Evolutionary conservation across 2,329 filamentous ascomycete genomes (phyloP).

Genomic region (Aphanoascus verrucosus): DNA sequence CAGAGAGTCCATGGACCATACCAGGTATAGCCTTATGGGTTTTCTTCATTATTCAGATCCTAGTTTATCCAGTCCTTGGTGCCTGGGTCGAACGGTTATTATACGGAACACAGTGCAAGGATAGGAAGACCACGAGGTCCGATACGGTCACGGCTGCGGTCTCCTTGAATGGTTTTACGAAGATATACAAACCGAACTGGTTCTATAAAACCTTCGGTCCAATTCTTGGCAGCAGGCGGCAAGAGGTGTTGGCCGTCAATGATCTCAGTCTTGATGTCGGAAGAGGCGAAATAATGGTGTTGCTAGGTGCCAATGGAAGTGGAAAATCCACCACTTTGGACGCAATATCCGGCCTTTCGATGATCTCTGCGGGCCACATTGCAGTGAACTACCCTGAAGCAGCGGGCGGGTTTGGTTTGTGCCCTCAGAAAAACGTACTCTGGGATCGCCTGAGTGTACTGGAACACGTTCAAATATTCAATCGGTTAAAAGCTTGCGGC

Average conservation of each 20-base stretch:
- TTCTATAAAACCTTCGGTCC: conserved; percentile 36
- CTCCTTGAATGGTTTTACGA: conserved; percentile 61
- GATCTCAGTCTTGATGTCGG: conserved; percentile 59
- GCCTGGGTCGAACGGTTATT: conserved; percentile 61
- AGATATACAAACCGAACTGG: conserved; percentile 60
- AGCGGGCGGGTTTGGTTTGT: conserved; percentile 70
- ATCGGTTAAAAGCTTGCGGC: conserved; percentile 60
- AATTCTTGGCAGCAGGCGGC: conserved; percentile 42
- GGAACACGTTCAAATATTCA: conserved; percentile 78
- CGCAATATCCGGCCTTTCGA: conserved; percentile 72
- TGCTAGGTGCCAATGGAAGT: conserved; percentile 80
- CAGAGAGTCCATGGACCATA: conserved; percentile 55
- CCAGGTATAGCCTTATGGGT: conserved; percentile 68
- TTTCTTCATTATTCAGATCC: conserved; percentile 64
- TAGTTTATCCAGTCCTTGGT: conserved; percentile 66
- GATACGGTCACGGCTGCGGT: conserved; percentile 45
- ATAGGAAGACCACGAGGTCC: conserved; percentile 17
- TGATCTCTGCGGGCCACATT: conserved; percentile 64
- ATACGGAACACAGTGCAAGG: conserved; percentile 59
- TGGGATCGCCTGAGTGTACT: conserved; percentile 82
- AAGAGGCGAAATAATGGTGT: conserved; percentile 71
- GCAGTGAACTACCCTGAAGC: conserved; percentile 67
- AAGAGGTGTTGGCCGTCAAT: conserved; percentile 68
- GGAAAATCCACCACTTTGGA: conserved; percentile 87
- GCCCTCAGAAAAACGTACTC: conserved; percentile 86